Percentiles rank a stretch among this genome's conserved stretches.
These are phyloP conservation scores for Mallotus japonicus DNA, from an alignment of 441 rosid genomes.

Conservation along the genomic window DNA sequence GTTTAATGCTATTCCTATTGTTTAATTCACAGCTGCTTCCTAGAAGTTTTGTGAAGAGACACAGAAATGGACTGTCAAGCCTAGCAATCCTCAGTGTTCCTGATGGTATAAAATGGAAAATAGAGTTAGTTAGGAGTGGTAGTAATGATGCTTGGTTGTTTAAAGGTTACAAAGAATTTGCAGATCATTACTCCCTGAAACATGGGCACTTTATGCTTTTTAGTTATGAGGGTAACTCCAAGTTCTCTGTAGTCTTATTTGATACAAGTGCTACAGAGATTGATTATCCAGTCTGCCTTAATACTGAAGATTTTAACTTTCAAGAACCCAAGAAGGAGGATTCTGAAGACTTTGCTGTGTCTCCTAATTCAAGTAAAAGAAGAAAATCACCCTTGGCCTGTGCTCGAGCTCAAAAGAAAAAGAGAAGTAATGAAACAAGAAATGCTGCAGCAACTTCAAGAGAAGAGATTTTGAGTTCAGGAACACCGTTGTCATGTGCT, in stretches of 20 bases:
- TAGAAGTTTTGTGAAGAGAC: constrained; percentile 15
- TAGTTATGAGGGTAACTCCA: constrained; percentile 28
- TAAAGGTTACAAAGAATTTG: constrained; percentile 46
- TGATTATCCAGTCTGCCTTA: constrained; percentile 8
- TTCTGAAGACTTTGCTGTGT: neutral
- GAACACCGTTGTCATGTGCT: neutral
- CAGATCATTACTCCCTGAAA: constrained; percentile 32
- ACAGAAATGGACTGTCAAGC: constrained; percentile 20
- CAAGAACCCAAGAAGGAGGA: neutral
- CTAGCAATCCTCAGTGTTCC: constrained; percentile 24
- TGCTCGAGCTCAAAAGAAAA: neutral
- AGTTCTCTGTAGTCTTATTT: constrained; percentile 31
- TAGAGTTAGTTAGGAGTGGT: constrained; percentile 18
- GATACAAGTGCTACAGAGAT: constrained; percentile 27
- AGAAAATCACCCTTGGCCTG: neutral
- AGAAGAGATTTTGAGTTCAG: neutral
- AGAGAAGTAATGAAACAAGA: neutral
- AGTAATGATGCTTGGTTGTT: constrained; percentile 42
- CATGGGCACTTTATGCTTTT: constrained; percentile 36
- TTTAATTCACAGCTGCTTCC: constrained; percentile 22
- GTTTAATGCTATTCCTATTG: neutral
- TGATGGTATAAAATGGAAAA: constrained; percentile 26
- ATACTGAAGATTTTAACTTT: neutral
- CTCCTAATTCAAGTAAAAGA: neutral
- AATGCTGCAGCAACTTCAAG: neutral